Evolutionary conservation across 2,329 filamentous ascomycete genomes (phyloP).

Genomic region (Epichloe baconii): DNA sequence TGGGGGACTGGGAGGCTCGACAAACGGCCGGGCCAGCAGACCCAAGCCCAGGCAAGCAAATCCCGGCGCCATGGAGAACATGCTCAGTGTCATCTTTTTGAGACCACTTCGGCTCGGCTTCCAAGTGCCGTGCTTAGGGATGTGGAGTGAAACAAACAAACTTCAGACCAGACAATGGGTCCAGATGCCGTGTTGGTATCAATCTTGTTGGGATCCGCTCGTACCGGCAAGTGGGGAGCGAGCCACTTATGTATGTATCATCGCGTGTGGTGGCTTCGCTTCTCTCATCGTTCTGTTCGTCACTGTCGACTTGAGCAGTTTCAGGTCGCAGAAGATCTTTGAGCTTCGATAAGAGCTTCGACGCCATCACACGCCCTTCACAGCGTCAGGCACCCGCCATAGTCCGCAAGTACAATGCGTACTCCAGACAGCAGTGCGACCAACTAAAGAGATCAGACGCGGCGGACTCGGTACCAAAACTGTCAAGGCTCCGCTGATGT

Average conservation of each 20-base stretch:
- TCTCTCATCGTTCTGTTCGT: neutral
- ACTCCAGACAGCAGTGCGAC: too few species aligned
- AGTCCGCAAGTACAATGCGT: neutral
- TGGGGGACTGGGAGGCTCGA: neutral
- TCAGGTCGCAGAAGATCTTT: neutral
- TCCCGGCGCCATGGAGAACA: neutral
- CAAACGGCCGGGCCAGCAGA: neutral
- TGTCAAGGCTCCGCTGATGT: too few species aligned
- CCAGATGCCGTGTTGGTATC: neutral
- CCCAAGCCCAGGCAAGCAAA: neutral
- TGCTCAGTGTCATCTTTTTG: neutral
- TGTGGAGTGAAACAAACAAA: neutral
- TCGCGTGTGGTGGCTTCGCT: neutral
- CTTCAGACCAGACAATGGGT: neutral
- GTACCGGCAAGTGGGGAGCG: neutral
- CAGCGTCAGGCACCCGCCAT: neutral
- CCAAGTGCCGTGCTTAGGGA: slow-evolving; percentile 2
- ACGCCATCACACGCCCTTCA: neutral
- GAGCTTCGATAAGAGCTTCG: neutral
- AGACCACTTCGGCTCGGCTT: neutral
- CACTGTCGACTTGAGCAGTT: neutral
- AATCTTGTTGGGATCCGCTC: neutral
- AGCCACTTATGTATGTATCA: neutral
- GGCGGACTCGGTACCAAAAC: too few species aligned
- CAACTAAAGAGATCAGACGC: too few species aligned